Conservation (phyloP, 2,329 filamentous ascomycete genomes). For the Coleophoma cylindrospora region DNA sequence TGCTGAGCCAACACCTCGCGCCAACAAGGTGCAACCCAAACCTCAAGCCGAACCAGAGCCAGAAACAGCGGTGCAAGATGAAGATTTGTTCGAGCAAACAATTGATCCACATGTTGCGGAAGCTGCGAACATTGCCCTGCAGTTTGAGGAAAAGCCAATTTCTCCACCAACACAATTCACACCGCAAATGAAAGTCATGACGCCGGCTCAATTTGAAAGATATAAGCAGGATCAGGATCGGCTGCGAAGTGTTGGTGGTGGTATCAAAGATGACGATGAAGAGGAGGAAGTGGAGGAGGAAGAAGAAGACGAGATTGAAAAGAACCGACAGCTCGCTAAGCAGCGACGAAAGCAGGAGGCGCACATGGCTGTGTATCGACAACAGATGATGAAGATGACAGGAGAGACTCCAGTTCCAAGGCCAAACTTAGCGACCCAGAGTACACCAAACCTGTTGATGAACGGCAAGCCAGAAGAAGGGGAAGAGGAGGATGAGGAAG, state of each 20-base stretch:
- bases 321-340: constrained; percentile 65
- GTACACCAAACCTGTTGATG: constrained; percentile 52
- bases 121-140: constrained; percentile 21
- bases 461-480: constrained; percentile 36
- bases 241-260: constrained; percentile 38
- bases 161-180: constrained; percentile 7
- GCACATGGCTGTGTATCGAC: constrained; percentile 82
- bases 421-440: constrained; percentile 52
- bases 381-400: constrained; percentile 96
- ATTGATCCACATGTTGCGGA: constrained; percentile 22
- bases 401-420: constrained; percentile 55
- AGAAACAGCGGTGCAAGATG: neutral
- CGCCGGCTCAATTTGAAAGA: constrained; percentile 78
- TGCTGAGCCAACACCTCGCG: constrained; percentile 17
- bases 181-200: constrained; percentile 74
- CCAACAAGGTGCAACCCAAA: constrained; percentile 12
- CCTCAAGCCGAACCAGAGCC: neutral
- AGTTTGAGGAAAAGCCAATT: constrained; percentile 17
- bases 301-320: constrained; percentile 75
- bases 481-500: constrained; percentile 80
- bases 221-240: constrained; percentile 71
- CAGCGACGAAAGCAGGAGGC: constrained; percentile 86
- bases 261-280: constrained; percentile 41
- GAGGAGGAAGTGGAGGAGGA: constrained; percentile 62
- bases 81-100: constrained; percentile 12